Conservation (phyloP, 257 asterid species). For the Nicotiana otophora region DNA sequence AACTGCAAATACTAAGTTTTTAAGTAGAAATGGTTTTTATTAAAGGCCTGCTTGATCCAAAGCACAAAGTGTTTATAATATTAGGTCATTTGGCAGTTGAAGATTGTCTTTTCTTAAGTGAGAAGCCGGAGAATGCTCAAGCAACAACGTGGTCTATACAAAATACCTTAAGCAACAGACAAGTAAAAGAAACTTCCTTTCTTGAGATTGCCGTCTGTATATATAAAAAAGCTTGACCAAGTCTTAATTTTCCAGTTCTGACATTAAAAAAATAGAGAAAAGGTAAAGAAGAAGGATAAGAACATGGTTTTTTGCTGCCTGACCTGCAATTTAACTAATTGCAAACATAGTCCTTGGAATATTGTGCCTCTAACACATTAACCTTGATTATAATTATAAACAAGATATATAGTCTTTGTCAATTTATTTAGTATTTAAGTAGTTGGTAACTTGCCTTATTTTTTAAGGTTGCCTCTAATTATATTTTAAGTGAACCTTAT, state of each 20-base stretch:
- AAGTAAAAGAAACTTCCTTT: slow-evolving; percentile 1
- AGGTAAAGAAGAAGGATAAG: not conserved
- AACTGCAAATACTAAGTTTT: not conserved
- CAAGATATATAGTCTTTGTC: not conserved
- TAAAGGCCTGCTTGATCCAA: slow-evolving; percentile 3
- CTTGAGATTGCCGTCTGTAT: slow-evolving; percentile 4
- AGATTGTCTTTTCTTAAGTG: slow-evolving; percentile 2
- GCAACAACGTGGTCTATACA: not conserved
- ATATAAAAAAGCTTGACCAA: not conserved
- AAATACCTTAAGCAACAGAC: slow-evolving; percentile 3
- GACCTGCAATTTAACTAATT: not conserved
- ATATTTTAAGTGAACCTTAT: too few relatives aligned
- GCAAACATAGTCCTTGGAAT: not conserved
- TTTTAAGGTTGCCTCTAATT: too few relatives aligned
- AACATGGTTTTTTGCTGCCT: not conserved
- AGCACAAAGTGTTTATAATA: not conserved
- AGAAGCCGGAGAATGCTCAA: not conserved
- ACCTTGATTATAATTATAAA: not conserved
- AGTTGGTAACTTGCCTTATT: too few relatives aligned
- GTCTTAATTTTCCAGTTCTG: not conserved
- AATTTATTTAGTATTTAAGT: not conserved
- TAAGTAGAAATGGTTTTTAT: not conserved
- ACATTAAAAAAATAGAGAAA: not conserved
- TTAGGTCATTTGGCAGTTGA: not conserved
- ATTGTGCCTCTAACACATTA: not conserved